Evolutionary conservation across 441 rosid species (phyloP).

Genomic region (Kokia cookei): DNA sequence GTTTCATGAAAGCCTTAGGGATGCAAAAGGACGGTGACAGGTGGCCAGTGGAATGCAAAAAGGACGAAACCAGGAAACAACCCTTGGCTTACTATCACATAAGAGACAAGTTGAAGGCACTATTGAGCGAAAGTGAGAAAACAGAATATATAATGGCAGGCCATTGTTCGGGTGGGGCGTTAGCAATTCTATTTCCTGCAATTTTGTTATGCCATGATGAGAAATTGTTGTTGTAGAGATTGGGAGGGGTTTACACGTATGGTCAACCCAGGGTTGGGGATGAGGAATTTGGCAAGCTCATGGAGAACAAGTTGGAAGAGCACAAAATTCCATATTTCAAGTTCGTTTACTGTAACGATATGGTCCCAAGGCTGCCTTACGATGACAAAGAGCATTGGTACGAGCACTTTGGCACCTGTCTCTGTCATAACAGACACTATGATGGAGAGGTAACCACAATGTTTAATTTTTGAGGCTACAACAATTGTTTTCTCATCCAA

Average conservation of each 20-base stretch:
- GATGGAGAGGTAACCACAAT: conserved; percentile 33
- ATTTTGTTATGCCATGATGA: conserved; percentile 48
- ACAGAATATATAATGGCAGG: conserved; percentile 53
- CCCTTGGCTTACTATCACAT: conserved; percentile 46
- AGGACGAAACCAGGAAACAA: neutral
- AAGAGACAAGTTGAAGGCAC: conserved; percentile 29
- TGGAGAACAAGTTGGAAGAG: conserved; percentile 30
- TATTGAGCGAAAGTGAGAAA: conserved; percentile 19
- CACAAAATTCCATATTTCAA: conserved; percentile 36
- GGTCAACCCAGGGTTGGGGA: conserved; percentile 79
- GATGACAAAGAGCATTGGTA: conserved; percentile 39
- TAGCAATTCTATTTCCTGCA: conserved; percentile 55
- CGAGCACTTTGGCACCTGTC: conserved; percentile 64
- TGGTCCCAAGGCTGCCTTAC: conserved; percentile 54
- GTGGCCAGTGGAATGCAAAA: conserved; percentile 26
- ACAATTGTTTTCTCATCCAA: neutral
- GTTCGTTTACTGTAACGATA: conserved; percentile 51
- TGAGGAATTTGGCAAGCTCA: conserved; percentile 34
- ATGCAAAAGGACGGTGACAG: conserved; percentile 19
- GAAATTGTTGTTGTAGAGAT: conserved; percentile 28
- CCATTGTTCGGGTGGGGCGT: conserved; percentile 56
- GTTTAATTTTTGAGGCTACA: neutral
- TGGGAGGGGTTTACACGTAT: conserved; percentile 60
- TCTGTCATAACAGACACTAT: conserved; percentile 40
- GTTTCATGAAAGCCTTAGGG: conserved; percentile 58